Evolutionary conservation across 768 basidiomycete genomes (phyloP).

Genomic region (Amanita pseudoporphyria): DNA sequence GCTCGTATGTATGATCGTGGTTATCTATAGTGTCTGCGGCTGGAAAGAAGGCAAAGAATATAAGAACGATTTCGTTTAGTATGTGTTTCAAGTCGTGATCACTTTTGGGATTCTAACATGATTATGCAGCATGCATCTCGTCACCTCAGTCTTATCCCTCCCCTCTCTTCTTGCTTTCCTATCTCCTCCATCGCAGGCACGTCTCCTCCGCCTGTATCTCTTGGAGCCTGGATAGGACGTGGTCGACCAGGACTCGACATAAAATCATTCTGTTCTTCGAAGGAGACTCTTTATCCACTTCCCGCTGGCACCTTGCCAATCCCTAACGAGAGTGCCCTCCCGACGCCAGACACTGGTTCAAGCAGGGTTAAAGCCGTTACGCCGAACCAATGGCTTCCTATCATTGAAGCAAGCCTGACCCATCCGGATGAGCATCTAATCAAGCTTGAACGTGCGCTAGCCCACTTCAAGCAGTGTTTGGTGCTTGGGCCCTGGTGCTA

Average conservation of each 20-base stretch:
- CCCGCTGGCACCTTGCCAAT: constrained; percentile 14
- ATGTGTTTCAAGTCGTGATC: constrained; percentile 13
- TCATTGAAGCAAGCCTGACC: constrained; percentile 27
- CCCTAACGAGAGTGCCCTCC: too few species aligned
- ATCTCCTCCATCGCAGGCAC: too few species aligned
- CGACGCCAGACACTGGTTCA: constrained; percentile 9
- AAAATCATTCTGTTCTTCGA: constrained; percentile 42
- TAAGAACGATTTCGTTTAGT: constrained; percentile 54
- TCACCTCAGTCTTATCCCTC: constrained; percentile 61
- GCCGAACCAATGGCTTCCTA: constrained; percentile 30
- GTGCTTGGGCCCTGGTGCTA: constrained; percentile 20
- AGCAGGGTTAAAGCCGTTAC: constrained; percentile 12
- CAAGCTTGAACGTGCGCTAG: too few species aligned
- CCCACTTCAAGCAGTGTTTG: constrained; percentile 37
- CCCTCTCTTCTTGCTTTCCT: too few species aligned
- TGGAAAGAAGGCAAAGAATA: constrained; percentile 33
- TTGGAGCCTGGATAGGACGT: constrained; percentile 48
- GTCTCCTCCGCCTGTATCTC: constrained; percentile 51
- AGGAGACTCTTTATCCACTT: constrained; percentile 12
- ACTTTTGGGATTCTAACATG: neutral
- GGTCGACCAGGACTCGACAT: constrained; percentile 45
- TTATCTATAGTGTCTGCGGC: constrained; percentile 51
- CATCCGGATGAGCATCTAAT: constrained; percentile 30
- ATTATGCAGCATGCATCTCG: constrained; percentile 57
- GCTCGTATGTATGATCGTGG: constrained; percentile 40